phyloP scores from a whole-genome alignment of 2,329 filamentous ascomycete genomes.

The Nothophaeocryptopus gaeumannii region DNA sequence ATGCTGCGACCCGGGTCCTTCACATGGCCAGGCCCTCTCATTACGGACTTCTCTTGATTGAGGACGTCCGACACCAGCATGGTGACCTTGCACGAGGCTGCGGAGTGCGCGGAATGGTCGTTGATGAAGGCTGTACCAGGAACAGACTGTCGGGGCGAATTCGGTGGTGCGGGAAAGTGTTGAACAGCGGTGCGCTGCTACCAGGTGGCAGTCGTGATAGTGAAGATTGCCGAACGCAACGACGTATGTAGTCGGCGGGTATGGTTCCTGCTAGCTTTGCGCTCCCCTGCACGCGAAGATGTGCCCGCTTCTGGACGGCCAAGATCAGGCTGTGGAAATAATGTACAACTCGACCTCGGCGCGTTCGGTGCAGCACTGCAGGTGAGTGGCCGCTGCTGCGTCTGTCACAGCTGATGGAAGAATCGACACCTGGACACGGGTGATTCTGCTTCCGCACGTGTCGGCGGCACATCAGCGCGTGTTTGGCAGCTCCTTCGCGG shows the following conservation, averaged over 20 bases:
- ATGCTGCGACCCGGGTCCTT: too few relatives aligned
- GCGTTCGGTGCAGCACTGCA: background rate
- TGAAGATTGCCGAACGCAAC: constrained; percentile 16
- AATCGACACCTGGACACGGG: background rate
- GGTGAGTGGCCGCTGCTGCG: background rate
- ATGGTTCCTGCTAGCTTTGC: constrained; percentile 8
- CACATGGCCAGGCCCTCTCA: background rate
- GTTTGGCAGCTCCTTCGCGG: too few relatives aligned
- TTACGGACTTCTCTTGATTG: background rate
- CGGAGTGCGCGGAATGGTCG: background rate
- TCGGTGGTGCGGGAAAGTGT: background rate
- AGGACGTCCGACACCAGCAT: background rate
- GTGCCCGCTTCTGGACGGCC: constrained; percentile 14
- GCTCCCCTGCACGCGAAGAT: constrained; percentile 14
- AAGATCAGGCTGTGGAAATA: constrained; percentile 8
- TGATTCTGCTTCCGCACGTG: too few relatives aligned
- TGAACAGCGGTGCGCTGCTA: constrained; percentile 6
- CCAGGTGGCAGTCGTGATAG: constrained; percentile 7
- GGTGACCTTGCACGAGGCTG: too few relatives aligned
- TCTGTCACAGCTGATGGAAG: background rate
- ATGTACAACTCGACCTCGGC: constrained; percentile 12
- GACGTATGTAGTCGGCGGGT: constrained; percentile 7
- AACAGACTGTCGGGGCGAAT: background rate
- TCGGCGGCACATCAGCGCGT: too few relatives aligned
- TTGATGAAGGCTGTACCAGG: background rate